phyloP scores from a whole-genome alignment of 306 rosid species.

The Cyamopsis tetragonoloba region DNA sequence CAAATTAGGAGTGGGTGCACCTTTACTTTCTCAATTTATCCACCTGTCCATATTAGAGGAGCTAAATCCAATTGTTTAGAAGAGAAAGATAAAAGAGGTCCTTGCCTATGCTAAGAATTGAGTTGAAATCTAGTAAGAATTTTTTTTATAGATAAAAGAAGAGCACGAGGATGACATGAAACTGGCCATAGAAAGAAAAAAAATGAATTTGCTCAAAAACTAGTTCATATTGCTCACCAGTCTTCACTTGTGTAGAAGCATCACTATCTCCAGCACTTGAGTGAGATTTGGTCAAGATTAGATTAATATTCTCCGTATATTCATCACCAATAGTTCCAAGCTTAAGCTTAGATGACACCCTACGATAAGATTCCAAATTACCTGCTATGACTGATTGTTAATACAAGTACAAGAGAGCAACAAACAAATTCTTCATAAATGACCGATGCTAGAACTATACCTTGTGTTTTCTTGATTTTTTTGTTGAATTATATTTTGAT shows the following conservation, averaged over 20 bases:
- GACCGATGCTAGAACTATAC: neutral
- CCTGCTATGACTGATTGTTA: conserved; percentile 40
- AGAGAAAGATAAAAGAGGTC: neutral
- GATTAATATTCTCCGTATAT: conserved; percentile 28
- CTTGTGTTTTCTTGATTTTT: neutral
- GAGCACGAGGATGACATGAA: neutral
- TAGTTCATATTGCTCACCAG: conserved; percentile 45
- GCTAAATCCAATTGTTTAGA: neutral
- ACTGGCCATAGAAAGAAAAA: neutral
- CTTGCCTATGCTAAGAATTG: neutral
- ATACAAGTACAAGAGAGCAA: conserved; percentile 22
- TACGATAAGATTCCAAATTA: conserved; percentile 60
- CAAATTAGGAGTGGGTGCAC: too few relatives aligned
- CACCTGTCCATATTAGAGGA: too few relatives aligned
- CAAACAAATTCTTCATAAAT: conserved; percentile 14
- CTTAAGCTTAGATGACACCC: conserved; percentile 83
- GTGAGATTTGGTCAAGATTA: conserved; percentile 30
- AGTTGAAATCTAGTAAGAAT: neutral
- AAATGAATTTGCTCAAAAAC: neutral
- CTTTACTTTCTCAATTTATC: too few relatives aligned
- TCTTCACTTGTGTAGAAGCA: conserved; percentile 54
- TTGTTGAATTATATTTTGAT: conserved; percentile 10
- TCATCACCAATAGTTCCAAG: conserved; percentile 63
- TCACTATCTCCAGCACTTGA: conserved; percentile 52
- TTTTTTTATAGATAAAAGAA: neutral